Base-by-base conservation (phyloP, 78 protist species). In the Dictyostelium citrinum region DNA sequence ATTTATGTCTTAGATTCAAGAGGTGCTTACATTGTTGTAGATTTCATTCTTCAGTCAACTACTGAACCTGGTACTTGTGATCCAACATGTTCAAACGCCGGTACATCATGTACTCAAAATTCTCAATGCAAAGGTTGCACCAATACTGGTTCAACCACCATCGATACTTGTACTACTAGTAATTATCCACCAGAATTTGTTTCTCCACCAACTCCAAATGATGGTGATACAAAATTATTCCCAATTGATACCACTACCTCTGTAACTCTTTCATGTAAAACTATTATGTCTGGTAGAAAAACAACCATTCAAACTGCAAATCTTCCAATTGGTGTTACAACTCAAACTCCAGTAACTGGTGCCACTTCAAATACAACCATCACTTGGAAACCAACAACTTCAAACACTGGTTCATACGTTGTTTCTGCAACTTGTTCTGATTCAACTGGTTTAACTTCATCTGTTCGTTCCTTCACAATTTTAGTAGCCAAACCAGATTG, bases 131-230 rank as follows among this genome's bases (percentile, higher is more conserved):
- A 29, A 6, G 43, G 24, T 17, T 70, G 77, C 33, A 70, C 20
- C 0, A 70, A 70, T 11, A 33, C 45, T 33, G 39, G 77, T 33
- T 27, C 45, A 31, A 33, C n/a, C 10, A 75, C 83, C 3, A 45
- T 22, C 24, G 78, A 76, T 43, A 24, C 58, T 24, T 24, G 37
- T n/a, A 27, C 45, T 1, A 39, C 49, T 41, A n/a, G 58, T 5
- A 77, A 77, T 39, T 35, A n/a, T 8, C 84, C 82, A 78, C 93
- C 93, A 41, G 24, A 10, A 6, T 88, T 67, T n/a, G n/a, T n/a
- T 0, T 27, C 39, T 12, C 74, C 61, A 29, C 84, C 84, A 37
- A 88, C 93, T 1, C 93, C 93, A 43, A 20, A 33, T 29, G 29
- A 2, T 24, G 85, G 81, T 29, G 24, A 33, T 3, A 35, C 17